phyloP scores from a whole-genome alignment of 1,284 basidiomycete genomes.

The Pholiota adiposa region DNA sequence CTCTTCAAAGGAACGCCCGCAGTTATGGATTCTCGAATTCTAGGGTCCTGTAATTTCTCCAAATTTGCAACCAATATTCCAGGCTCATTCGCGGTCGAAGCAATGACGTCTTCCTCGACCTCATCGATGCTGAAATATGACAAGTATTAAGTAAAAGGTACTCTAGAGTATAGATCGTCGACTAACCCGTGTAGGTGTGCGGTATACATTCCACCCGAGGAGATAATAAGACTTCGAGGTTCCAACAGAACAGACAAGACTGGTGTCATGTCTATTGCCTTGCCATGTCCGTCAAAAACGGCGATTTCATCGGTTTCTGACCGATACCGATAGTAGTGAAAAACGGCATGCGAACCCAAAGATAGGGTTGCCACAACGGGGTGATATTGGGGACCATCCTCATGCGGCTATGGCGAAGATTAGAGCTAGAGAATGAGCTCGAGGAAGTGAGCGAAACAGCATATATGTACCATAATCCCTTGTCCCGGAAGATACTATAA shows the following conservation, averaged over 20 bases:
- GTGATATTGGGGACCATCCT: slow-evolving; percentile 90
- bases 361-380: slow-evolving; percentile 91
- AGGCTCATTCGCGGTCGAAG: slow-evolving; percentile 8
- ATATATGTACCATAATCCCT: slow-evolving; percentile 80
- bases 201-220: slow-evolving; percentile 70
- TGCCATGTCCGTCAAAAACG: slow-evolving; percentile 37
- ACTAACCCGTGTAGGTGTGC: slow-evolving; percentile 71
- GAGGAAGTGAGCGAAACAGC: background rate
- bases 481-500: slow-evolving; percentile 83
- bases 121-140: slow-evolving; percentile 56
- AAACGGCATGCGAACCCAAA: slow-evolving; percentile 81
- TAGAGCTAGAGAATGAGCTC: slow-evolving; percentile 16
- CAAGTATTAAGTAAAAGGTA: background rate
- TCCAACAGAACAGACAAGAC: slow-evolving; percentile 79
- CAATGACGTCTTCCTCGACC: slow-evolving; percentile 48
- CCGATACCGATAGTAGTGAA: slow-evolving; percentile 83
- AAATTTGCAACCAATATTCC: slow-evolving; percentile 60
- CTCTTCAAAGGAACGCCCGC: slow-evolving; percentile 59
- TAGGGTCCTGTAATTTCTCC: slow-evolving; percentile 47
- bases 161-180: background rate
- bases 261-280: slow-evolving; percentile 65
- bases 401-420: slow-evolving; percentile 70
- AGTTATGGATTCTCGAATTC: slow-evolving; percentile 40
- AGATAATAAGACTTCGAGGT: slow-evolving; percentile 81
- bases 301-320: slow-evolving; percentile 21